These are phyloP conservation scores for Cyclotella sp. DNA, from an alignment of 108 stramenopile genomes.

Conservation along the genomic window DNA sequence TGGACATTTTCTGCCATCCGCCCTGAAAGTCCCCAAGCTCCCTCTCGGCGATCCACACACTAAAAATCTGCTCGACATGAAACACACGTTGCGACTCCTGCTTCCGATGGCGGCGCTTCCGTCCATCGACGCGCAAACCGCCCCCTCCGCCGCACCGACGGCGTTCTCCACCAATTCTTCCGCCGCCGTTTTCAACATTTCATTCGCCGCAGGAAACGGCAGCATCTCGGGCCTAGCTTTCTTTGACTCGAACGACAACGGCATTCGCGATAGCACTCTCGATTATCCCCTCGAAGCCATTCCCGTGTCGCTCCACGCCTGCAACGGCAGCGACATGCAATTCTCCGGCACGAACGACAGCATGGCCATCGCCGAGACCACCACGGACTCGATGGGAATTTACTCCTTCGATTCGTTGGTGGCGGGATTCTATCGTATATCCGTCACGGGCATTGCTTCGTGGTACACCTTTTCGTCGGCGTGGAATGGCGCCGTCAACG, in stretches of 20 bases:
- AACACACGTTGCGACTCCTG: too few relatives aligned
- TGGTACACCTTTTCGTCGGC: conserved; percentile 6
- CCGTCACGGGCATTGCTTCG: not conserved
- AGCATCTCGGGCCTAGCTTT: conserved; percentile 6
- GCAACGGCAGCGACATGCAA: not conserved
- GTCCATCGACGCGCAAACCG: too few relatives aligned
- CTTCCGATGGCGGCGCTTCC: too few relatives aligned
- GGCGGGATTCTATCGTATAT: not conserved
- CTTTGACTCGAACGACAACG: conserved; percentile 20
- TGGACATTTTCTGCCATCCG: too few relatives aligned
- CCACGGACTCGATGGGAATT: not conserved
- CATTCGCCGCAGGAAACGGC: not conserved
- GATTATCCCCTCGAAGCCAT: conserved; percentile 5
- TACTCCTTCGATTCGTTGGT: not conserved
- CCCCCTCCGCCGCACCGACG: too few relatives aligned
- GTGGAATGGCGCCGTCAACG: not conserved
- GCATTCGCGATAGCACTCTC: not conserved
- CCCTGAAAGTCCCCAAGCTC: too few relatives aligned
- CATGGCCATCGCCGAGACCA: not conserved
- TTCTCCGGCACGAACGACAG: not conserved
- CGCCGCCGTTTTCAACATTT: too few relatives aligned
- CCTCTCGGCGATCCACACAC: too few relatives aligned
- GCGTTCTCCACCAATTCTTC: too few relatives aligned
- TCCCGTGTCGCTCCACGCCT: not conserved
- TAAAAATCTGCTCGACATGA: too few relatives aligned